phyloP scores from a whole-genome alignment of 2,329 filamentous ascomycete species.

The Colletotrichum sojae region DNA sequence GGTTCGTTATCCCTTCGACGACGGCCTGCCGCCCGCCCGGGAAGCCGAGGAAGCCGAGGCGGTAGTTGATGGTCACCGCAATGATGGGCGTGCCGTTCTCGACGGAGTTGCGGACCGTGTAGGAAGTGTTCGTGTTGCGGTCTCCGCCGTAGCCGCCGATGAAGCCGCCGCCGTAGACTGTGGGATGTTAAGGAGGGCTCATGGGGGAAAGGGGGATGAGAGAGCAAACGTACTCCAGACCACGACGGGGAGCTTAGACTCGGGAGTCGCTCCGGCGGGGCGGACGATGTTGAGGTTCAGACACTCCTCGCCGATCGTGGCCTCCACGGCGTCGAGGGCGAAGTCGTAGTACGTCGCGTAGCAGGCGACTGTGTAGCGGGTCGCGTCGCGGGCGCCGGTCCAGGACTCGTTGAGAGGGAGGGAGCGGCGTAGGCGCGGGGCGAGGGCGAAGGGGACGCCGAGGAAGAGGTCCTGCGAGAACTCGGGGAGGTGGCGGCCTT shows the following conservation, averaged over 20 bases:
- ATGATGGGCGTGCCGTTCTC: constrained; percentile 62
- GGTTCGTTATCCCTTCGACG: constrained; percentile 67
- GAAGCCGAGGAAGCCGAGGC: constrained; percentile 72
- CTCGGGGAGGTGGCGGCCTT: constrained; percentile 50
- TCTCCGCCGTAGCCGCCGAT: constrained; percentile 51
- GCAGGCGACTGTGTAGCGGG: constrained; percentile 60
- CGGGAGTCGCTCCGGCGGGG: constrained; percentile 50
- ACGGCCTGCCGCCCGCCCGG: constrained; percentile 55
- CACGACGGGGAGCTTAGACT: constrained; percentile 65
- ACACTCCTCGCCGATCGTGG: constrained; percentile 68
- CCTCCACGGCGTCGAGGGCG: constrained; percentile 32
- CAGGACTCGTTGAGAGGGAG: constrained; percentile 62
- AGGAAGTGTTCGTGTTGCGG: constrained; percentile 70
- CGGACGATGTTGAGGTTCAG: constrained; percentile 74
- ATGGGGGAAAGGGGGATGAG: too few species aligned
- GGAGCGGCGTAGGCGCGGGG: constrained; percentile 64
- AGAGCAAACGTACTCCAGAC: constrained; percentile 59
- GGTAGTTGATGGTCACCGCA: constrained; percentile 64
- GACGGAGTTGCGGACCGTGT: constrained; percentile 64
- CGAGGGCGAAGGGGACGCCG: constrained; percentile 64
- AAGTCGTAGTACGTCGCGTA: constrained; percentile 25
- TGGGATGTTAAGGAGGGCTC: constrained; percentile 54
- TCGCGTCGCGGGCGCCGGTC: constrained; percentile 57
- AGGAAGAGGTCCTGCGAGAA: constrained; percentile 63
- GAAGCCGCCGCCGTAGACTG: constrained; percentile 48